Conservation (phyloP, 2,329 filamentous ascomycete species). For the Ceratocystis eucalypticola region DNA sequence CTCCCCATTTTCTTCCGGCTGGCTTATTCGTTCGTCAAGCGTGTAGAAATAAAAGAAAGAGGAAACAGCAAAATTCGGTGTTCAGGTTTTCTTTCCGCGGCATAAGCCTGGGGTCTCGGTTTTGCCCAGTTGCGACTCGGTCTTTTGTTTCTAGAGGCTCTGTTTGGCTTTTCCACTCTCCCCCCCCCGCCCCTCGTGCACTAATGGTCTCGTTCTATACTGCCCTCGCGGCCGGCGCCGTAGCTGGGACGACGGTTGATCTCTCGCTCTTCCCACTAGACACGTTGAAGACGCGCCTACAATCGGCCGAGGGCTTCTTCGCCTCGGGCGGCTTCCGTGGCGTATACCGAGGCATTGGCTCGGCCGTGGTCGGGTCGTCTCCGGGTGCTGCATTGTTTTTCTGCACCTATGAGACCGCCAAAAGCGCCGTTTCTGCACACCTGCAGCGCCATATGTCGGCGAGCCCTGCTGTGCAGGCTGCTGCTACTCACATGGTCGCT, state of each 20-base stretch:
- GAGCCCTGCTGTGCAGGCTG: slow-evolving; percentile 26
- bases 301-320: slow-evolving; percentile 66
- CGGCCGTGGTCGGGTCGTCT: slow-evolving; percentile 77
- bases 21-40: no score
- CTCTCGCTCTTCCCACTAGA: slow-evolving; percentile 94
- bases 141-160: neutral
- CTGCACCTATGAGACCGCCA: slow-evolving; percentile 68
- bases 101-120: neutral
- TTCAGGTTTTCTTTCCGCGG: no score
- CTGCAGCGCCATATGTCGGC: slow-evolving; percentile 20
- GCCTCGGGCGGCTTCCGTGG: slow-evolving; percentile 76
- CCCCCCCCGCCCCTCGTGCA: neutral
- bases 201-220: slow-evolving; percentile 39
- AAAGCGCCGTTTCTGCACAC: slow-evolving; percentile 23
- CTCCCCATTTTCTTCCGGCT: no score
- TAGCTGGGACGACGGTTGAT: slow-evolving; percentile 93
- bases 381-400: slow-evolving; percentile 96
- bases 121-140: neutral
- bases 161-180: neutral
- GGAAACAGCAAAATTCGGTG: no score
- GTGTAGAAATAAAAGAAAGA: no score
- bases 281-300: slow-evolving; percentile 94
- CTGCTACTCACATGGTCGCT: slow-evolving; percentile 57
- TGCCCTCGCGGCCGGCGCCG: slow-evolving; percentile 63
- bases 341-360: slow-evolving; percentile 86